Evolutionary conservation across 164 flowering plant genomes (phyloP).

Genomic region (Vitis rupestris): DNA sequence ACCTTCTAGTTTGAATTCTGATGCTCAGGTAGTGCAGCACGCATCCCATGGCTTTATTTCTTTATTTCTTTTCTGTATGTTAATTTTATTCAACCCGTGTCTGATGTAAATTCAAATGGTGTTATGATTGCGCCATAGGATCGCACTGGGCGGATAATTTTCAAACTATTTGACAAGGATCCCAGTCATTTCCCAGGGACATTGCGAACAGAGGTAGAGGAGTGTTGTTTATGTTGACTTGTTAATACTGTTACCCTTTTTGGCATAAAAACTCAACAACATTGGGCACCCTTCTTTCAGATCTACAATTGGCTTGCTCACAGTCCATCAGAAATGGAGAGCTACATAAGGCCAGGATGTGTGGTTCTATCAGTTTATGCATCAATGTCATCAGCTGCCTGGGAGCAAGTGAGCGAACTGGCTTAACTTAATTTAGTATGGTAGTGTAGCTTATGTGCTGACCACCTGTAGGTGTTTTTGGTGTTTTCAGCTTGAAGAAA

Average conservation of each 20-base stretch:
- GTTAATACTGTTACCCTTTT: not conserved
- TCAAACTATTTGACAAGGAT: conserved; percentile 87
- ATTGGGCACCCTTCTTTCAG: conserved; percentile 33
- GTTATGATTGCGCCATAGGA: conserved; percentile 36
- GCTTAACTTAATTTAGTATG: not conserved
- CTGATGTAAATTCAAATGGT: not conserved
- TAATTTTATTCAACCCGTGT: not conserved
- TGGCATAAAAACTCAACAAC: not conserved
- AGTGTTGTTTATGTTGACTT: not conserved
- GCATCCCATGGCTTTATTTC: not conserved
- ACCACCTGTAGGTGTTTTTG: conserved; percentile 17
- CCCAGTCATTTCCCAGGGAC: conserved; percentile 76
- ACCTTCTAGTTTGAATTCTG: conserved; percentile 77
- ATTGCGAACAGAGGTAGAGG: conserved; percentile 57
- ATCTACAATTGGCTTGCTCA: conserved; percentile 81
- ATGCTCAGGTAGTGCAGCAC: conserved; percentile 55
- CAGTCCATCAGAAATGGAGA: conserved; percentile 91
- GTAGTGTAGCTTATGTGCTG: conserved; percentile 19
- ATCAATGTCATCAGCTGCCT: conserved; percentile 64
- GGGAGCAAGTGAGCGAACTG: conserved; percentile 74
- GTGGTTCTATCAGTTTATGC: conserved; percentile 72
- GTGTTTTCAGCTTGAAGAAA: conserved; percentile 63
- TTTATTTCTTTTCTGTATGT: not conserved
- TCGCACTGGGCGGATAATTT: conserved; percentile 74
- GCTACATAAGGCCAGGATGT: conserved; percentile 96